Base-by-base conservation (phyloP, 306 rosid genomes). In the Styphnolobium japonicum region DNA sequence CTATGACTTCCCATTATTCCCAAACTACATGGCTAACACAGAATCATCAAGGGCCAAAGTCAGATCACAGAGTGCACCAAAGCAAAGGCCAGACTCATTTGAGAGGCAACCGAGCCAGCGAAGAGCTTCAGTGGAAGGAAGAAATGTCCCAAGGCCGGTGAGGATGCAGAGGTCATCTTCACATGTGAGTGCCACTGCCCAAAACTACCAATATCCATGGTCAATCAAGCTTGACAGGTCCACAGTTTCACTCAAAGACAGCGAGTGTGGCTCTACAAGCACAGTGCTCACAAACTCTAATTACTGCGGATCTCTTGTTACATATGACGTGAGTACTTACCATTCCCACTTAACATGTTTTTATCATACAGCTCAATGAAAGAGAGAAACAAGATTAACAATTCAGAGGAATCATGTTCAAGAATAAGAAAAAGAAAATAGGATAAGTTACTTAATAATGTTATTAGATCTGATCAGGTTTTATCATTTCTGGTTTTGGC, bases 11-110 rank as follows among this genome's bases (percentile, higher is more conserved):
- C 96, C 87, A 10, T 49, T 89, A 4, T 92, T 66, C 77, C 98
- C 99, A 46, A 92, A 84, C 71, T 95, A 95, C 90, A 95, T 95
- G 99, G 92, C 98, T 10, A 91, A 93, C 57, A 95, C 99, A 0
- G 89, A 91, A 80, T 95, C 99, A n/a, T 95, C 97, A 14, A 88
- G 84, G 65, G 99, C 99, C 19, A 95, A 93, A 78, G 91, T 36
- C 2, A 84, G 99, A 49, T 95, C 98, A 0, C 99, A 93, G 12
- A 95, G 99, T 42, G 99, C 97, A 2, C 99, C 99, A 1, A 95
- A 91, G 86, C 90, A 86, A 27, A 81, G 99, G 78, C 97, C 93
- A 0, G 99, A 92, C 5, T 45, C 92, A 0, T 78, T 67, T 0
- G 97, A 92, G 79, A 86, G 93, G 84, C 98, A 87, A 4, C 90